Evolutionary conservation across 805 yeast genomes (phyloP).

Genomic region (Yamadazyma laniorum): DNA sequence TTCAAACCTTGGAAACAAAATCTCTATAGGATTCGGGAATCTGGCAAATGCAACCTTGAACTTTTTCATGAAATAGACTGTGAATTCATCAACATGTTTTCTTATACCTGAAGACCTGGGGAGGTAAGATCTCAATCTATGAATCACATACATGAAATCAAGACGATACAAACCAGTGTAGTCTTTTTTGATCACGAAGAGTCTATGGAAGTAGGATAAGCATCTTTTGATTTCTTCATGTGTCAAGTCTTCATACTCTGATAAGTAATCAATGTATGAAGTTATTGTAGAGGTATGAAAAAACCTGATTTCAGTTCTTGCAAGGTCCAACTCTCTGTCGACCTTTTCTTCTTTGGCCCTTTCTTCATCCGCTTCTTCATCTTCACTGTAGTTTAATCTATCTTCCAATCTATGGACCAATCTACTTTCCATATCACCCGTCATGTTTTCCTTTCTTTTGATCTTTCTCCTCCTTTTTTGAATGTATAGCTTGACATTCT

Average conservation of each 20-base stretch:
- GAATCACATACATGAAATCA: constrained; percentile 67
- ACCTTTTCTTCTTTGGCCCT: constrained; percentile 35
- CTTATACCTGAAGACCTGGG: constrained; percentile 47
- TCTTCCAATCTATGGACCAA: constrained; percentile 15
- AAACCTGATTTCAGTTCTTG: constrained; percentile 42
- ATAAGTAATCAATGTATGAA: constrained; percentile 61
- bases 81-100: constrained; percentile 61
- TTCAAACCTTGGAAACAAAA: constrained; percentile 63
- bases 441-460: constrained; percentile 23
- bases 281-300: constrained; percentile 60
- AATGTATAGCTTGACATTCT: constrained; percentile 50
- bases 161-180: constrained; percentile 59
- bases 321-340: constrained; percentile 49
- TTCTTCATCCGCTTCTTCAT: constrained; percentile 28
- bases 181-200: constrained; percentile 60
- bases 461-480: constrained; percentile 41
- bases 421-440: constrained; percentile 21
- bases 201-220: constrained; percentile 66
- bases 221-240: constrained; percentile 61
- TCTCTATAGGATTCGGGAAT: constrained; percentile 60
- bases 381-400: constrained; percentile 35
- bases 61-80: constrained; percentile 62
- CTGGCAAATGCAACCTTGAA: constrained; percentile 47
- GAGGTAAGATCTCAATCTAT: constrained; percentile 47
- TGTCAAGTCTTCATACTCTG: constrained; percentile 59